phyloP scores from a whole-genome alignment of 495 filamentous ascomycete genomes.

The Penicillium simplicissimum region DNA sequence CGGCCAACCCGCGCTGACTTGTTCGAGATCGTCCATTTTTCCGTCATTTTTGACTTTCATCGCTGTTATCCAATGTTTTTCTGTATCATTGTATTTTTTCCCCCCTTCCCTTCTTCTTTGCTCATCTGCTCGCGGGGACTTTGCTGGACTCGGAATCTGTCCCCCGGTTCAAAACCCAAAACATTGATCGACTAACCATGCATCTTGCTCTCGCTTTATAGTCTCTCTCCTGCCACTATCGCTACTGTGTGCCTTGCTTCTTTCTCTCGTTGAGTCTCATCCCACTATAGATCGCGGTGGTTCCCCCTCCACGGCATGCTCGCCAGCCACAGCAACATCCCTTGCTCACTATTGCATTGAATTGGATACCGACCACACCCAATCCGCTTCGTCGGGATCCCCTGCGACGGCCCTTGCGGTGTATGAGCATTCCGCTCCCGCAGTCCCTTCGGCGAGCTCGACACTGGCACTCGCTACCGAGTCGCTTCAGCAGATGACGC shows the following conservation, averaged over 20 bases:
- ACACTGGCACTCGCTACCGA: conserved; percentile 23
- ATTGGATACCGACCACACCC: neutral
- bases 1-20: conserved; percentile 22
- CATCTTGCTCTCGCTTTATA: conserved; percentile 22
- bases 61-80: neutral
- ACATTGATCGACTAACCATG: neutral
- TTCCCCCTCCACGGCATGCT: conserved; percentile 18
- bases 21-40: conserved; percentile 16
- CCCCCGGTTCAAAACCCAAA: conserved; percentile 23
- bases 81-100: neutral
- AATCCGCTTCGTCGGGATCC: conserved; percentile 15
- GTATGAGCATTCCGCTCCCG: conserved; percentile 14
- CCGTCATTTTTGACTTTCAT: neutral
- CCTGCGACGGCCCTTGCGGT: conserved; percentile 13
- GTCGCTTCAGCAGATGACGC: conserved; percentile 44
- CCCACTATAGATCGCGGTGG: conserved; percentile 21
- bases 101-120: neutral
- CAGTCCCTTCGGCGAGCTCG: conserved; percentile 7
- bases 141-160: conserved; percentile 31
- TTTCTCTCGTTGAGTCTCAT: conserved; percentile 20
- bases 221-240: conserved; percentile 5
- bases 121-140: conserved; percentile 19
- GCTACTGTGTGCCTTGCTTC: conserved; percentile 12
- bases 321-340: conserved; percentile 10
- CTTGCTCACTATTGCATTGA: conserved; percentile 24